Conservation (phyloP, 139 green algal genomes). For the Coelastrella sp. region DNA sequence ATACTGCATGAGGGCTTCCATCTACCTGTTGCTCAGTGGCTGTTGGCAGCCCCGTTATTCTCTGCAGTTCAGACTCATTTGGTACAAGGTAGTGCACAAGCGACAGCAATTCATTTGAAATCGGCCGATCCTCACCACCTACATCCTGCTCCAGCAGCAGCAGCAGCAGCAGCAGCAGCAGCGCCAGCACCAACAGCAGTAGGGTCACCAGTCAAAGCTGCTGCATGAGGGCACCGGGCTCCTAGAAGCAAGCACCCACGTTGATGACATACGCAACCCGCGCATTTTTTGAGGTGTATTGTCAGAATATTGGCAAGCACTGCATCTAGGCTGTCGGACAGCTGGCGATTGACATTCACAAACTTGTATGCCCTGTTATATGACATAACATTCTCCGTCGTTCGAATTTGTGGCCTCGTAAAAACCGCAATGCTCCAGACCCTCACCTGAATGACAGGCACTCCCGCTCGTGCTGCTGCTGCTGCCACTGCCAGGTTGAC, state of each 20-base stretch:
- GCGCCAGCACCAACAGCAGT: too few species aligned
- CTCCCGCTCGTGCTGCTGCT: conserved; percentile 56
- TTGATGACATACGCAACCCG: too few species aligned
- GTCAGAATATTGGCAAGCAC: too few species aligned
- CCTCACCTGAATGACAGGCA: conserved; percentile 61
- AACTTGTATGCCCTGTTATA: not conserved
- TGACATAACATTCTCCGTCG: too few species aligned
- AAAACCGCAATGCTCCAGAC: too few species aligned
- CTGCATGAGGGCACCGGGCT: too few species aligned
- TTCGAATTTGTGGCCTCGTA: too few species aligned
- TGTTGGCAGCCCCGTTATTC: conserved; percentile 60
- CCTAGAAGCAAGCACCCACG: too few species aligned
- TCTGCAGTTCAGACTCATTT: conserved; percentile 77
- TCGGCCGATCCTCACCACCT: conserved; percentile 66
- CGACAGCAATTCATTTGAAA: conserved; percentile 55
- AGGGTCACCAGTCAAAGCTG: too few species aligned
- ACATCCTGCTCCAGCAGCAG: conserved; percentile 55
- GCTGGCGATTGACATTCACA: not conserved
- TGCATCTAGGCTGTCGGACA: not conserved
- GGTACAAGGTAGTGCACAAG: conserved; percentile 63
- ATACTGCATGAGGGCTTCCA: too few species aligned
- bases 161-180: not conserved
- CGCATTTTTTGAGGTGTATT: too few species aligned
- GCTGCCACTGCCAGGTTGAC: conserved; percentile 74
- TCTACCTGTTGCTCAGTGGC: conserved; percentile 51